Evolutionary conservation across 306 rosid species (phyloP).

Genomic region (Vigna mungo): DNA sequence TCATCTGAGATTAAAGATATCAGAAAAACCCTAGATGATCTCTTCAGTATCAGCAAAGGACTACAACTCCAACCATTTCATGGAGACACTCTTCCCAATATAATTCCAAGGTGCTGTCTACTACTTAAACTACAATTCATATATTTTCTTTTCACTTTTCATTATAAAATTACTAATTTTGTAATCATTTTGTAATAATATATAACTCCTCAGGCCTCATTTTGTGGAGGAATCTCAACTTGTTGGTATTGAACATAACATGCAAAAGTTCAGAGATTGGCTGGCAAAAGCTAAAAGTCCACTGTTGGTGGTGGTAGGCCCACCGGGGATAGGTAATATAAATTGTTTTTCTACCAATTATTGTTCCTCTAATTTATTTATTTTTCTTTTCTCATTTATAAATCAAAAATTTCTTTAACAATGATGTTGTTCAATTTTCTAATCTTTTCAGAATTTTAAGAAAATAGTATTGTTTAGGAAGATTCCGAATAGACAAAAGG

Average conservation of each 20-base stretch:
- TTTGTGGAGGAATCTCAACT: not conserved
- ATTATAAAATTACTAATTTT: too few species aligned
- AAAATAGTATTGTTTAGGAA: too few species aligned
- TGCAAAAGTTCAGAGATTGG: not conserved
- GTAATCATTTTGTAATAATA: not conserved
- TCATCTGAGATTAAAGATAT: not conserved
- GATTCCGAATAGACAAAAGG: too few species aligned
- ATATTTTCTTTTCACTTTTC: not conserved
- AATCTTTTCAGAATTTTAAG: too few species aligned
- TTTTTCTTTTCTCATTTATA: too few species aligned
- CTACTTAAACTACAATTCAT: not conserved
- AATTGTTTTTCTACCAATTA: not conserved
- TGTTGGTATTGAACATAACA: not conserved
- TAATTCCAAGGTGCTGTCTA: not conserved
- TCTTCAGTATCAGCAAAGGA: fast-evolving
- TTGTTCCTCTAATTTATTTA: not conserved
- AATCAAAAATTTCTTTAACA: too few species aligned
- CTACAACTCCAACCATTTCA: not conserved
- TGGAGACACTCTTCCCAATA: not conserved
- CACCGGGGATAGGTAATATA: not conserved
- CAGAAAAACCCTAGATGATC: not conserved
- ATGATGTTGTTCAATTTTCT: too few species aligned
- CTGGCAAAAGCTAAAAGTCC: not conserved
- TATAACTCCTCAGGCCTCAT: not conserved
- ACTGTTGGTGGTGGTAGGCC: not conserved